A percentile compares a stretch with the other conserved stretches of the same genome.
phyloP scores from a whole-genome alignment of 345 rosid genomes.

The Euclidium syriacum region DNA sequence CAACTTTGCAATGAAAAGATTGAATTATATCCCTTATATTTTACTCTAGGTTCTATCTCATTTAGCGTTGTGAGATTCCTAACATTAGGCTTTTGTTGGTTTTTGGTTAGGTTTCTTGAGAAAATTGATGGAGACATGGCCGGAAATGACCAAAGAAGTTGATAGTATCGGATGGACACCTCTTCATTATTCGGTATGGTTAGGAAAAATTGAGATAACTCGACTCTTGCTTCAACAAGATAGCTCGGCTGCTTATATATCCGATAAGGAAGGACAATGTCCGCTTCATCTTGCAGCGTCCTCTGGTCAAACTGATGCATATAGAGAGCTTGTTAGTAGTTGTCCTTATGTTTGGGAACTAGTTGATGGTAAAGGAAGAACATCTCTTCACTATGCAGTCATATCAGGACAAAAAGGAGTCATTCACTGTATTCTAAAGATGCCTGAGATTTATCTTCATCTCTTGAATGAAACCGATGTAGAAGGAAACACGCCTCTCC shows the following conservation, averaged over 20 bases:
- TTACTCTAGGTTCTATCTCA: no score
- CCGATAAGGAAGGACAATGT: constrained; percentile 18
- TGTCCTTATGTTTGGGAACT: constrained; percentile 24
- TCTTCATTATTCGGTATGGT: constrained; percentile 19
- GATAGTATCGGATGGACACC: constrained; percentile 25
- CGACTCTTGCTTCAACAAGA: constrained; percentile 11
- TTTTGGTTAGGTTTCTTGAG: constrained; percentile 8
- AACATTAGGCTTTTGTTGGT: no score
- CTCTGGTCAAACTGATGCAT: not conserved
- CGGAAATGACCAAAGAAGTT: constrained; percentile 14
- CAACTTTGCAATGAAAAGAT: no score
- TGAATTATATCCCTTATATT: no score
- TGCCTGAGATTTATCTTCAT: not conserved
- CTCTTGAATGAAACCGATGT: constrained; percentile 30
- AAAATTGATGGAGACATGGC: constrained; percentile 6
- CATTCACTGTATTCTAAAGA: constrained; percentile 16
- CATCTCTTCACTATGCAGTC: constrained; percentile 36
- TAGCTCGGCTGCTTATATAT: constrained; percentile 17
- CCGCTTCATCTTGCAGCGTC: constrained; percentile 23
- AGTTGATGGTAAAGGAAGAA: constrained; percentile 23
- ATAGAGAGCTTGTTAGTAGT: constrained; percentile 6
- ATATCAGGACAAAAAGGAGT: constrained; percentile 13
- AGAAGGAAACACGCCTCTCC: constrained; percentile 42
- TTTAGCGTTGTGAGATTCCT: no score
- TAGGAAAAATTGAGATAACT: constrained; percentile 3